Evolutionary conservation across 352 stramenopile genomes (phyloP), one percentile per base, ranked within the genome.

Genomic region (Phytophthora lateralis): DNA sequence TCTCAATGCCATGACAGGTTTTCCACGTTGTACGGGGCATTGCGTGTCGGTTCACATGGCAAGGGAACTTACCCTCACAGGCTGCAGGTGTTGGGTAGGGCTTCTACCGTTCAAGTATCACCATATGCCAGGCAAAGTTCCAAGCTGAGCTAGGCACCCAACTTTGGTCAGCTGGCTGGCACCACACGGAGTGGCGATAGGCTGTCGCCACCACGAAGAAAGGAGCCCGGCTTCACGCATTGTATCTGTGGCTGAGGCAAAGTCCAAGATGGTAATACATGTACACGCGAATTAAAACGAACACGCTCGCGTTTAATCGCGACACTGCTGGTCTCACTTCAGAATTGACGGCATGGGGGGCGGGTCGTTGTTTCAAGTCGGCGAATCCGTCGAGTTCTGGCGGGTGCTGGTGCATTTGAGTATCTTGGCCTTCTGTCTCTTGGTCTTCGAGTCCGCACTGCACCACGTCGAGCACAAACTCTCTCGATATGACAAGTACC

Each of bases 401-500:
- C 74, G 72, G n/a, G 65, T 90, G 30, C 44, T 88, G 4, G 43
- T 56, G 24, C 70, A 83, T 21, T 54, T 89, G 37, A 82, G 68
- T 46, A 43, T 87, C 15, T 59, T 89, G 37, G 76, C 83, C 2
- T 38, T 78, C n/a, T 82, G 49, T 43, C 49, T 91, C 12, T 68
- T 89, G 9, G 6, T 79, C n/a, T 71, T 88, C 9, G 81, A 91
- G 51, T 51, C 51, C 2, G 35, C 26, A 11, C 60, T 89, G 39
- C 79, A 91, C 43, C 34, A 58, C n/a, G 58, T 88, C 6, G 71
- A 80, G 35, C 73, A 87, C 55, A 66, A 80, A 39, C 54, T 88
- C n/a, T 50, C 71, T 2, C 62, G 54, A 27, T 84, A 78, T 53
- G 73, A 75, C 41, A 91, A 89, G 64, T 91, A 88, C 52, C 57